Conservation (phyloP, 164 flowering plant genomes). For the Liquidambar formosana region DNA sequence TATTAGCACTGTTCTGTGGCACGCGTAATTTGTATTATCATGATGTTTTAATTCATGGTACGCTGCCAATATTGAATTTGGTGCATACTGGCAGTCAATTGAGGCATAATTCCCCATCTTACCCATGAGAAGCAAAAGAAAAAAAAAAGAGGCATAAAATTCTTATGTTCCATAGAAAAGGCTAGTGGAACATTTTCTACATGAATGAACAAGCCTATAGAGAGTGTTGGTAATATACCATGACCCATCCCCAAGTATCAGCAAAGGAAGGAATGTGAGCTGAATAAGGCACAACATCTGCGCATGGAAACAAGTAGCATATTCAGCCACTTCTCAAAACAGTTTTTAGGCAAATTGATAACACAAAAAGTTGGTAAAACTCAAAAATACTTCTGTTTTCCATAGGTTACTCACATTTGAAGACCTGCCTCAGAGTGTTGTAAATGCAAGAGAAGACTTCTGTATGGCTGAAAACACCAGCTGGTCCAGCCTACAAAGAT, state of each 20-base stretch:
- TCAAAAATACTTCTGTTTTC: background rate
- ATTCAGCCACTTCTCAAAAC: background rate
- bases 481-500: slow-evolving; percentile 81
- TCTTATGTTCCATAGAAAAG: too few relatives aligned
- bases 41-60: too few relatives aligned
- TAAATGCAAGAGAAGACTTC: slow-evolving; percentile 92
- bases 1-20: too few relatives aligned
- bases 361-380: background rate
- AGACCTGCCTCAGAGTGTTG: slow-evolving; percentile 86
- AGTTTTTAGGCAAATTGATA: too few relatives aligned
- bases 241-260: slow-evolving; percentile 98
- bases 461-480: slow-evolving; percentile 84
- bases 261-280: slow-evolving; percentile 96
- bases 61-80: too few relatives aligned
- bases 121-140: too few relatives aligned
- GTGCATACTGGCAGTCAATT: too few relatives aligned
- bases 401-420: slow-evolving; percentile 60
- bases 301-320: slow-evolving; percentile 23
- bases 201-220: background rate
- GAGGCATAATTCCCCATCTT: too few relatives aligned
- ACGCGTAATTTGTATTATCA: too few relatives aligned
- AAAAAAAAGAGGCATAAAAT: too few relatives aligned
- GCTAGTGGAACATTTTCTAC: too few relatives aligned
- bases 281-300: slow-evolving; percentile 94
- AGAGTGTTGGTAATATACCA: slow-evolving; percentile 45